Percentiles rank a stretch among this genome's conserved stretches.
Evolutionary conservation across 805 yeast genomes (phyloP).

Genomic region (Spathaspora girioi): DNA sequence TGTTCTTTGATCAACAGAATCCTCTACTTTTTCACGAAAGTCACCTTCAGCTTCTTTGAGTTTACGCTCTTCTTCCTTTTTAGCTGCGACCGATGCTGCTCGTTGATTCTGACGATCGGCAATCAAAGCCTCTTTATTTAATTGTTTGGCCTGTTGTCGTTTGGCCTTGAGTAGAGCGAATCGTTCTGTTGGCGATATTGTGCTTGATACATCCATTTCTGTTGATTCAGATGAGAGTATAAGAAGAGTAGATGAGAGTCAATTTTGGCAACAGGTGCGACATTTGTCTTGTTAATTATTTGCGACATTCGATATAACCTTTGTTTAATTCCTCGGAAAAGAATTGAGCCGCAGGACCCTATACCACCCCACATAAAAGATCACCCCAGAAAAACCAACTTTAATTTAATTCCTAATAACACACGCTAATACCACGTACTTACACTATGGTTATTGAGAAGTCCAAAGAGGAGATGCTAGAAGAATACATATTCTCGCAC

Average conservation of each 20-base stretch:
- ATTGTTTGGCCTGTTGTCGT: constrained; percentile 13
- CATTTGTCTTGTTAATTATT: neutral
- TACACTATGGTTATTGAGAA: constrained; percentile 1
- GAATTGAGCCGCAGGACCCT: neutral
- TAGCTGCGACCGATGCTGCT: constrained; percentile 10
- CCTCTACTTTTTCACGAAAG: constrained; percentile 29
- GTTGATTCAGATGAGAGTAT: neutral
- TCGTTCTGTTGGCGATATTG: constrained; percentile 3
- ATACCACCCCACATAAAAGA: neutral
- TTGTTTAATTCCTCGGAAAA: neutral
- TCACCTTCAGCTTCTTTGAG: constrained; percentile 35
- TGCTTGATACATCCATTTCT: neutral
- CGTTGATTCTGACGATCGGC: constrained; percentile 14
- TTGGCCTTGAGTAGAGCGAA: constrained; percentile 14
- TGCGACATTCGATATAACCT: neutral
- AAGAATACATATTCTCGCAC: constrained; percentile 18
- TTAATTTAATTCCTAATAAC: neutral
- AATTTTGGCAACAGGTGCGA: neutral
- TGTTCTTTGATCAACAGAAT: constrained; percentile 9
- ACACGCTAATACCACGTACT: neutral
- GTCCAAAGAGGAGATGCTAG: constrained; percentile 22
- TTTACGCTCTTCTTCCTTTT: constrained; percentile 14
- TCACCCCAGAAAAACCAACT: neutral
- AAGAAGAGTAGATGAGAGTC: neutral
- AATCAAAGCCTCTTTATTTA: constrained; percentile 15